Evolutionary conservation across 306 rosid species (phyloP).

Genomic region (Bauhinia variegata): DNA sequence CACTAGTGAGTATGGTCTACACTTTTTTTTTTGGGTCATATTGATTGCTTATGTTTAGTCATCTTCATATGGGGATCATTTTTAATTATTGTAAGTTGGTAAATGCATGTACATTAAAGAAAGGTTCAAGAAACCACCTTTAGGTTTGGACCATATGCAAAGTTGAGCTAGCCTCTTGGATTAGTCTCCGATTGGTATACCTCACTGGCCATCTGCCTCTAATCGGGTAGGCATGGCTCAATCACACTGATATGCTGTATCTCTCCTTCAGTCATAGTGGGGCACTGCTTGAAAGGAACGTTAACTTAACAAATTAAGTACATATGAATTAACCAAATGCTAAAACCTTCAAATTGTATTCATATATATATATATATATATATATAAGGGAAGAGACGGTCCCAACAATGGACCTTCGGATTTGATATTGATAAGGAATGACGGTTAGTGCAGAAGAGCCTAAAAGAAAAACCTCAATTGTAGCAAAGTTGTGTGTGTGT

Average conservation of each 20-base stretch:
- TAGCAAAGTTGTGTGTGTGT: not conserved
- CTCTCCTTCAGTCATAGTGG: constrained; percentile 22
- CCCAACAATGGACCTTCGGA: constrained; percentile 16
- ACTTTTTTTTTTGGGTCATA: constrained; percentile 38
- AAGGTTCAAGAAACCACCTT: constrained; percentile 7
- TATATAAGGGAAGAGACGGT: too few relatives aligned
- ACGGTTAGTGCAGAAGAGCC: constrained; percentile 27
- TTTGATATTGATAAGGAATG: constrained; percentile 37
- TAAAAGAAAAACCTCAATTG: constrained; percentile 32
- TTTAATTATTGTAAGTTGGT: not conserved
- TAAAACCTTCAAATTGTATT: too few relatives aligned
- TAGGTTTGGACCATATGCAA: constrained; percentile 15
- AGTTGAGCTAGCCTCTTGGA: constrained; percentile 27
- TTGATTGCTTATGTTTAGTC: constrained; percentile 40
- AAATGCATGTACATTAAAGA: not conserved
- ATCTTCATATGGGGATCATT: constrained; percentile 37
- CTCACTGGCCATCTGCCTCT: not conserved
- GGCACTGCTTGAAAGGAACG: constrained; percentile 29
- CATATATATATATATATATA: too few relatives aligned
- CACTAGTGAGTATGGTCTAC: constrained; percentile 31
- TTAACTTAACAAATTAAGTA: constrained; percentile 18
- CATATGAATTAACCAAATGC: too few relatives aligned
- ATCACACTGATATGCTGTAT: constrained; percentile 5
- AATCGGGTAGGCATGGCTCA: not conserved
- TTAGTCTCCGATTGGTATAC: constrained; percentile 25